These are phyloP conservation scores for Neurospora tetraspora DNA, from an alignment of 495 filamentous ascomycete species.

Conservation along the genomic window DNA sequence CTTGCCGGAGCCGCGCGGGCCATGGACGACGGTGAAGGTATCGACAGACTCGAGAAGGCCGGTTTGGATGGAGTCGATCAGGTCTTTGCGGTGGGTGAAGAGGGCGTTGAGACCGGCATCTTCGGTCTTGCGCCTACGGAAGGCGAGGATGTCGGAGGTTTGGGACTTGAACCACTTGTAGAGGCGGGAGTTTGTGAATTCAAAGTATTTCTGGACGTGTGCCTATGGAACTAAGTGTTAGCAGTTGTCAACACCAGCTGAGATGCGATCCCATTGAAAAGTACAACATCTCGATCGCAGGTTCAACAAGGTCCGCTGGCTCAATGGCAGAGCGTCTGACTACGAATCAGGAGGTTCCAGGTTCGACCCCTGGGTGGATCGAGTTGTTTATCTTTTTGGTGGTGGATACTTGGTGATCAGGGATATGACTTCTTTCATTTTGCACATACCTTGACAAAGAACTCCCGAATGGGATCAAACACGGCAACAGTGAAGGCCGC, in stretches of 20 bases:
- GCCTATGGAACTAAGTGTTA: constrained; percentile 22
- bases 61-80: constrained; percentile 71
- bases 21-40: constrained; percentile 91
- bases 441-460: constrained; percentile 59
- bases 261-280: neutral
- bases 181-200: constrained; percentile 57
- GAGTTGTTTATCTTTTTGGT: neutral
- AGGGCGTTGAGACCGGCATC: constrained; percentile 67
- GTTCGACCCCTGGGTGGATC: neutral
- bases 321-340: neutral
- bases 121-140: constrained; percentile 42
- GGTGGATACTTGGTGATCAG: neutral
- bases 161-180: constrained; percentile 75
- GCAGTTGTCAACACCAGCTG: neutral
- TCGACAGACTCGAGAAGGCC: constrained; percentile 81
- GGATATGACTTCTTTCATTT: neutral
- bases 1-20: constrained; percentile 86
- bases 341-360: neutral
- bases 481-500: constrained; percentile 80
- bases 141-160: constrained; percentile 56
- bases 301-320: neutral
- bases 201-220: constrained; percentile 69
- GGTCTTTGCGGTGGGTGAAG: constrained; percentile 75
- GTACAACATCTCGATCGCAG: neutral
- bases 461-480: constrained; percentile 87